These are phyloP conservation scores for Colletotrichum karsti DNA, from an alignment of 2,329 filamentous ascomycete species.

Conservation along the genomic window DNA sequence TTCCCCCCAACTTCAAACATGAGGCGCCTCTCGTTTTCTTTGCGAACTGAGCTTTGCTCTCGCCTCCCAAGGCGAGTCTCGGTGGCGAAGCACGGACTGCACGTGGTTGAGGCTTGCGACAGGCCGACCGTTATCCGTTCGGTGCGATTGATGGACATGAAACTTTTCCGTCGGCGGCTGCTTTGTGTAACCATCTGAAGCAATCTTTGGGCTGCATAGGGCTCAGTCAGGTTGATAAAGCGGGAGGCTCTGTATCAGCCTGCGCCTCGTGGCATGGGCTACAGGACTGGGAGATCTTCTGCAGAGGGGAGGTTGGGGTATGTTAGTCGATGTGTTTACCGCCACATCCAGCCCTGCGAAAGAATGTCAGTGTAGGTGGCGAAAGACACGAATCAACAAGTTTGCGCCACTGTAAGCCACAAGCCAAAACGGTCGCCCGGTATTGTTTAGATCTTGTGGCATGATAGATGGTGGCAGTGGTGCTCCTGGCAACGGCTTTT, in stretches of 20 bases:
- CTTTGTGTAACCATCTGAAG: not conserved
- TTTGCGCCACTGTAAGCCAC: not conserved
- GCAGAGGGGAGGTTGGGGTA: not conserved
- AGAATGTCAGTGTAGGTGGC: not conserved
- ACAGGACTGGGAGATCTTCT: not conserved
- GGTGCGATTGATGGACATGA: slow-evolving; percentile 10
- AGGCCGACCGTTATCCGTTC: slow-evolving; percentile 5
- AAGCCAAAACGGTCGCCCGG: not conserved
- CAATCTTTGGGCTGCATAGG: not conserved
- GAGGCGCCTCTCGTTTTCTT: slow-evolving; percentile 6
- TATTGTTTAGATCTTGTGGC: not conserved
- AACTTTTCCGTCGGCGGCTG: not conserved
- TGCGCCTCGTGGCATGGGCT: not conserved
- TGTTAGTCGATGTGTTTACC: not conserved
- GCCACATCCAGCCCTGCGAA: not conserved
- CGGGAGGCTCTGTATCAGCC: not conserved
- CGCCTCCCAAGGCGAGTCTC: not conserved
- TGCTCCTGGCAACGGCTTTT: not conserved
- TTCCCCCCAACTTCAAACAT: slow-evolving; percentile 8
- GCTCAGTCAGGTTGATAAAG: not conserved
- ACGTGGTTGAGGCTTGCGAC: slow-evolving; percentile 16
- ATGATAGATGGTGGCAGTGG: not conserved
- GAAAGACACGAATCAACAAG: not conserved
- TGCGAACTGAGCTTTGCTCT: not conserved
- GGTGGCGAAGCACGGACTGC: slow-evolving; percentile 16